Percentiles rank a stretch among this genome's conserved stretches.
Evolutionary conservation across 331 rosid genomes (phyloP).

Genomic region (Telfairia occidentalis): DNA sequence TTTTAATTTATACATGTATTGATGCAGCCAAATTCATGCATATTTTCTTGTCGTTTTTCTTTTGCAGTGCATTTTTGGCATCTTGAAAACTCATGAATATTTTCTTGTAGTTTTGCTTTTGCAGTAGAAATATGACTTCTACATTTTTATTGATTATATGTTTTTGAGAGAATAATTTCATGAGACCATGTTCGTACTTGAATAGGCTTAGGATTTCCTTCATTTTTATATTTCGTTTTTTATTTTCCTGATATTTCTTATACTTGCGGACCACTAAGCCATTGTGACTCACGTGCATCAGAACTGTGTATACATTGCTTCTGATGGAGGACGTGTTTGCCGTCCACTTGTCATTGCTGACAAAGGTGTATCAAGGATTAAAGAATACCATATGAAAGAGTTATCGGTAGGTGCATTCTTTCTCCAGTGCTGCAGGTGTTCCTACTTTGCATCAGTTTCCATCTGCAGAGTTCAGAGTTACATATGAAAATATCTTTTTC

Average conservation of each 20-base stretch:
- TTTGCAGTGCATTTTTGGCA: background rate
- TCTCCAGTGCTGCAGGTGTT: background rate
- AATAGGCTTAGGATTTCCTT: background rate
- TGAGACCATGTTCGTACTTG: background rate
- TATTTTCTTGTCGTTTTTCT: too few relatives aligned
- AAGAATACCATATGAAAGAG: slow-evolving; percentile 89
- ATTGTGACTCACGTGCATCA: slow-evolving; percentile 21
- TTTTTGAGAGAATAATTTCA: background rate
- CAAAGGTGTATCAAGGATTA: slow-evolving; percentile 73
- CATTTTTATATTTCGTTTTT: background rate
- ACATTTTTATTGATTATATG: background rate
- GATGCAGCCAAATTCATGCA: too few relatives aligned
- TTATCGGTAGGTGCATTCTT: slow-evolving; percentile 37
- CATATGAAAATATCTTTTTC: background rate
- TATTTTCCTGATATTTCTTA: background rate
- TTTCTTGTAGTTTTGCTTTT: background rate
- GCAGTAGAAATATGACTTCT: background rate
- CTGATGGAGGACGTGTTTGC: slow-evolving; percentile 97
- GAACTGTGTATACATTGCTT: slow-evolving; percentile 78
- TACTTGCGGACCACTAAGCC: background rate
- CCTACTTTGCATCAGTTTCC: background rate
- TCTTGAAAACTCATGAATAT: background rate
- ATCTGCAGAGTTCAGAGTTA: slow-evolving; percentile 6
- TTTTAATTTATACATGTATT: background rate
- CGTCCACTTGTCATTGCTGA: slow-evolving; percentile 94